Base-by-base conservation (phyloP, 176 grass and related monocot genomes). In the Eremochloa ophiuroides region DNA sequence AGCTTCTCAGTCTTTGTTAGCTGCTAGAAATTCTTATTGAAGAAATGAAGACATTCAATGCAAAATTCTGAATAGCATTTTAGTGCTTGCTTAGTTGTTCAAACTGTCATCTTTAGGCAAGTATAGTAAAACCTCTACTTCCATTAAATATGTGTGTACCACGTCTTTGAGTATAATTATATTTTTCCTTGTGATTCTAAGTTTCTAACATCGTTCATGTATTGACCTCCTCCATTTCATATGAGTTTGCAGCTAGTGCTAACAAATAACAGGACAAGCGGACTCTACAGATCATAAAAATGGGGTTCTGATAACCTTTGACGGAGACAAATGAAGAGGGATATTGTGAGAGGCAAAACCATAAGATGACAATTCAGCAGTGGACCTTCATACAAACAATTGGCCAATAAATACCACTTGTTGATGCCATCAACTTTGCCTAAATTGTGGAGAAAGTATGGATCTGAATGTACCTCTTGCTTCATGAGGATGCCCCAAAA, bases 41-140 rank as follows among this genome's bases (percentile, higher is more conserved):
- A 94, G 83, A 86, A 80, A 64, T 87, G 53, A 97, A 83, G 80
- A 89, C 85, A 51, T 89, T 89, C 33, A 91, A 65, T 29, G 86
- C 84, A 60, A 86, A 87, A 83, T 66, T 91, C 48, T 93, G 91
- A 87, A 97, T 43, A 68, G 88, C 81, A 76, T 46, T 46, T 46
- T 97, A 89, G 81, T 63, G 81, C 20, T 68, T 91, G 81, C 84
- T 91, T 93, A 47, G 44, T 47, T 55, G 53, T 79, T 88, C 74
- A 84, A 85, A 50, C 25, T 87, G 56, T 86, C 85, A 71, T 69
- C 33, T 48, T 73, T 72, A 71, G 50, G 83, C 83, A 84, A 89
- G 29, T 85, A 82, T 39, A 89, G 34, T 64, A 97, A 85, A 68
- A 73, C 26, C 69, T 91, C 71, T 60, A 80, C 74, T 30, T 74